phyloP scores from a whole-genome alignment of 164 flowering plant genomes.

The Macadamia tetraphylla region DNA sequence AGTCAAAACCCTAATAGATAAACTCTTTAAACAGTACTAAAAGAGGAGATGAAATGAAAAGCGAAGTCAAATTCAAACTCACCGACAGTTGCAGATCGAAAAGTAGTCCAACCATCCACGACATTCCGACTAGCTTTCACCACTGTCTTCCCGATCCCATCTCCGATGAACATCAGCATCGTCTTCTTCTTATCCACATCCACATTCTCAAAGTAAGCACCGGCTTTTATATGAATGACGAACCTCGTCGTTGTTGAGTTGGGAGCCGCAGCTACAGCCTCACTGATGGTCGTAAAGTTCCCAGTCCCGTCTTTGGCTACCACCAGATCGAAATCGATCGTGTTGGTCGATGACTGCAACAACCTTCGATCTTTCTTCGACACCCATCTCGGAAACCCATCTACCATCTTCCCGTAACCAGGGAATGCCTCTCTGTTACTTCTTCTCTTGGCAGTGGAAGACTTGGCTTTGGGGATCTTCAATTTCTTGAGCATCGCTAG shows the following conservation, averaged over 20 bases:
- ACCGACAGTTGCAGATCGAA: slow-evolving; percentile 92
- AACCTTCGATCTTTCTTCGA: slow-evolving; percentile 41
- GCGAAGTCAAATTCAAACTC: slow-evolving; percentile 16
- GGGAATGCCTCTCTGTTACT: slow-evolving; percentile 24
- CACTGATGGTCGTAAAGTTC: slow-evolving; percentile 62
- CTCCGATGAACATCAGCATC: slow-evolving; percentile 77
- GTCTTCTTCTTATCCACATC: slow-evolving; percentile 58
- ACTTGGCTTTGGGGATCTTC: slow-evolving; percentile 13
- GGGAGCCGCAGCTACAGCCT: slow-evolving; percentile 75
- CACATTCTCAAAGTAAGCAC: slow-evolving; percentile 77
- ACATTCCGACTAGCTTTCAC: slow-evolving; percentile 73
- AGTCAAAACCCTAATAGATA: no score
- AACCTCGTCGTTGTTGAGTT: slow-evolving; percentile 49
- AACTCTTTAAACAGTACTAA: neutral
- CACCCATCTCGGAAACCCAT: slow-evolving; percentile 73
- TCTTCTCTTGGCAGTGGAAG: neutral
- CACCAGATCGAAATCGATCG: slow-evolving; percentile 31
- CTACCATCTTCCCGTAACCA: slow-evolving; percentile 30
- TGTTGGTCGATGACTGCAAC: slow-evolving; percentile 35
- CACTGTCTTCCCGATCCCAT: slow-evolving; percentile 82
- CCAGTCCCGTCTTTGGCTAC: slow-evolving; percentile 95
- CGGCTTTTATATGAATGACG: slow-evolving; percentile 77
- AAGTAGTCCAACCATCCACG: slow-evolving; percentile 82
- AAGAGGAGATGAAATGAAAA: neutral
- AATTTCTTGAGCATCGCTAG: slow-evolving; percentile 58